Evolutionary conservation across 306 rosid species (phyloP).

Genomic region (Parietaria judaica): DNA sequence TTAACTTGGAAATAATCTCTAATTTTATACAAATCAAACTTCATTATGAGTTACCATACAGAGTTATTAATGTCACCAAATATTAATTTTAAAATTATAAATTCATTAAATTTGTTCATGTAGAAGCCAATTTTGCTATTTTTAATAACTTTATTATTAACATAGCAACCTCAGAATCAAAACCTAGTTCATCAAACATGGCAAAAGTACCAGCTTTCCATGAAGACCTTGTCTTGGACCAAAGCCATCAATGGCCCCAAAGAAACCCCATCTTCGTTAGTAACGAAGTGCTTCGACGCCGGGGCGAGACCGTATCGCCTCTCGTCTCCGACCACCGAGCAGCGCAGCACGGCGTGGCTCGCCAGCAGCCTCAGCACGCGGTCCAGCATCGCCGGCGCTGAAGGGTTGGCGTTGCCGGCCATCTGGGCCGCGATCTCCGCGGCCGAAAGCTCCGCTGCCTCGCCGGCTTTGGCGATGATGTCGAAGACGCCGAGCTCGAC

Average conservation of each 20-base stretch:
- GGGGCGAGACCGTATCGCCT: conserved; percentile 34
- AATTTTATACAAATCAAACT: too few species aligned
- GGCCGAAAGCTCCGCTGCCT: conserved; percentile 20
- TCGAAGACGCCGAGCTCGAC: conserved; percentile 46
- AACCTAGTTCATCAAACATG: not conserved
- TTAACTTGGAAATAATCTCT: too few species aligned
- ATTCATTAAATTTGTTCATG: too few species aligned
- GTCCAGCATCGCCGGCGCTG: conserved; percentile 37
- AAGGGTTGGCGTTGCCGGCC: conserved; percentile 30
- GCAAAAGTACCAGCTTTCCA: conserved; percentile 29
- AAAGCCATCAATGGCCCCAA: conserved; percentile 23
- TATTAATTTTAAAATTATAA: too few species aligned
- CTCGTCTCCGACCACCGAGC: conserved; percentile 12
- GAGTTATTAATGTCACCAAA: too few species aligned
- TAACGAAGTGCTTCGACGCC: conserved; percentile 25
- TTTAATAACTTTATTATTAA: too few species aligned
- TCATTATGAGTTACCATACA: too few species aligned
- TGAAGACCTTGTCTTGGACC: conserved; percentile 28
- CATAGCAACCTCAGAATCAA: too few species aligned
- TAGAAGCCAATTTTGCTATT: too few species aligned
- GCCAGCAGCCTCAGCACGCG: conserved; percentile 42
- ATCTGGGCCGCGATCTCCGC: conserved; percentile 24
- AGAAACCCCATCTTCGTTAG: conserved; percentile 28
- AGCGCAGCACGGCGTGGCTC: conserved; percentile 33
- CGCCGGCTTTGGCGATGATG: conserved; percentile 34